These are phyloP conservation scores for Dalbergia cultrata DNA, from an alignment of 306 rosid species.

Conservation along the genomic window DNA sequence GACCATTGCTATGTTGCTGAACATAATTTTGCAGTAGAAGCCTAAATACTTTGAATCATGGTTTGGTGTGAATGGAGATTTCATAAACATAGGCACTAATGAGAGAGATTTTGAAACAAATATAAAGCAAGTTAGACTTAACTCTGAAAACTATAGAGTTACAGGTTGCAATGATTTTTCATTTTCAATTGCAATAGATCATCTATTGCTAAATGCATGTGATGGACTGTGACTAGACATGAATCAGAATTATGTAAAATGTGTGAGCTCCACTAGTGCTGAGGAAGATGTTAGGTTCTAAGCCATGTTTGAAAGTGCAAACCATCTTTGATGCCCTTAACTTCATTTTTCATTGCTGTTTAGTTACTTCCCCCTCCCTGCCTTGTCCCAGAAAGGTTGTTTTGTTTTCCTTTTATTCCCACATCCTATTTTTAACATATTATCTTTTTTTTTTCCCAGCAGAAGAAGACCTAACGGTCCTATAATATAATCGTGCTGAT, in stretches of 20 bases:
- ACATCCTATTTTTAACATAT: constrained; percentile 10
- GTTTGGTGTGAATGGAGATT: constrained; percentile 7
- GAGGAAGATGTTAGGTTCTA: constrained; percentile 35
- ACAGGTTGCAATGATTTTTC: constrained; percentile 1
- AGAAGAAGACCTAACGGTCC: constrained; percentile 39
- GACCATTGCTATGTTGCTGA: constrained; percentile 6
- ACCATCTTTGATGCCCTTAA: constrained; percentile 22
- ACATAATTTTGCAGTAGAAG: constrained; percentile 21
- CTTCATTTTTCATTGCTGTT: constrained; percentile 26
- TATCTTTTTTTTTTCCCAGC: constrained; percentile 26
- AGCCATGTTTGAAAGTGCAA: constrained; percentile 16
- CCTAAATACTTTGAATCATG: not conserved
- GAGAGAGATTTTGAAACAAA: constrained; percentile 30
- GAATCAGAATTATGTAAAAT: not conserved
- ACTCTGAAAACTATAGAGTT: constrained; percentile 13
- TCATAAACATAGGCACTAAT: not conserved
- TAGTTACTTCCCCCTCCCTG: constrained; percentile 7
- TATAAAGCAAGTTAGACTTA: constrained; percentile 5
- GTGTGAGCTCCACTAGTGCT: constrained; percentile 18
- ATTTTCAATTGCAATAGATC: constrained; percentile 7
- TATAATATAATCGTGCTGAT: constrained; percentile 29
- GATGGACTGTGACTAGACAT: constrained; percentile 1
- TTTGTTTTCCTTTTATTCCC: constrained; percentile 29
- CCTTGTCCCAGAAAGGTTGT: not conserved
- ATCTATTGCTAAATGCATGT: constrained; percentile 9